Base-by-base conservation (phyloP, 2,329 filamentous ascomycete species). In the Paecilomyces variotii region DNA sequence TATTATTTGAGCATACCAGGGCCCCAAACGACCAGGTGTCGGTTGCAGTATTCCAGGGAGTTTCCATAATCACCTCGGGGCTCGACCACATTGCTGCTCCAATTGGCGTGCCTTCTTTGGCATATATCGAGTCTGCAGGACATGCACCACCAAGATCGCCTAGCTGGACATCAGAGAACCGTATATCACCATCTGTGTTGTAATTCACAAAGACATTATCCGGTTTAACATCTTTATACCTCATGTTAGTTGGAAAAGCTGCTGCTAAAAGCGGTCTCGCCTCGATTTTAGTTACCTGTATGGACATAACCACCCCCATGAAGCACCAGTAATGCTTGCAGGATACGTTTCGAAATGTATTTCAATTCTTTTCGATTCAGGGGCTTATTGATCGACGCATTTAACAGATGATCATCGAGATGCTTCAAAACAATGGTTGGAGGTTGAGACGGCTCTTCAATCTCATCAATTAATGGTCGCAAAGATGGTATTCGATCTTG, bases 11-110 rank as follows among this genome's bases (percentile, higher is more conserved):
- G 30, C 2, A 10, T 59, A 62, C 61, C 53, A 62, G 34, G 4
- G 62, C 53, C 9, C 64, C 64, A 62, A 64, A 65, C 19, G 64
- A 64, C 64, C 63, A 65, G 53, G 64, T 63, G 26, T 64, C 61
- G 2, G 63, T 63, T 52, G 59, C 50, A 14, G 63, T 60, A n/a
- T 58, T 59, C 64, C 64, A 65, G 3, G 57, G 56, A 3, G 58
- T 63, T 49, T 64, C 59, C 59, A 65, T 61, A 19, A 63, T 59
- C 28, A 62, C 51, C 56, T 67, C 63, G 0, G 63, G 64, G 34
- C 63, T 65, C 11, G 53, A 28, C 59, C 61, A 65, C 55, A 64
- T 61, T 10, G 60, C 55, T 32, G 62, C 60, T n/a, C 64, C 64
- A 5, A 62, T 35, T n/a, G 60, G 59, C 24, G 57, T 63, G 5